Evolutionary conservation across 83 land plant species (phyloP).

Genomic region (Thuja plicata): DNA sequence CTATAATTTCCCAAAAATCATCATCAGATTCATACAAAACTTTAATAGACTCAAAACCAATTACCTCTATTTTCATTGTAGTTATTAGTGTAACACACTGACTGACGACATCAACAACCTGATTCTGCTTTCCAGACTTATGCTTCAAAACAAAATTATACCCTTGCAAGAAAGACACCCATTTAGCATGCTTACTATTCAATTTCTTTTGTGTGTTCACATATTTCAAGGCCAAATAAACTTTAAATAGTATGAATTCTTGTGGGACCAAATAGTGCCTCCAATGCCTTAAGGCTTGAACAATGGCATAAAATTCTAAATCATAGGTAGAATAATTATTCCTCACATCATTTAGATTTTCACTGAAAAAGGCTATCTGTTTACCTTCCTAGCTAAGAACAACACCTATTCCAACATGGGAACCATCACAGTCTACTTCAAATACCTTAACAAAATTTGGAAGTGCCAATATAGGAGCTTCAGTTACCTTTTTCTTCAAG

Average conservation of each 20-base stretch:
- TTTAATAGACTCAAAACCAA: too few relatives aligned
- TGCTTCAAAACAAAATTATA: background rate
- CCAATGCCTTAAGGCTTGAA: conserved; percentile 6
- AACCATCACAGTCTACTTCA: background rate
- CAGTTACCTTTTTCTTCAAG: background rate
- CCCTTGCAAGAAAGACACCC: background rate
- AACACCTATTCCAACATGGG: background rate
- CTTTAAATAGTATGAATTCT: background rate
- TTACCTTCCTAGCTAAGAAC: background rate
- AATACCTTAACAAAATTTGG: background rate
- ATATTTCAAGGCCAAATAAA: background rate
- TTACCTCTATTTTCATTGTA: background rate
- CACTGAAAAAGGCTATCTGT: background rate
- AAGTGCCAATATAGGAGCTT: background rate
- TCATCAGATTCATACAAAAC: too few relatives aligned
- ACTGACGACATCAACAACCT: background rate
- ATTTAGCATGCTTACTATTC: background rate
- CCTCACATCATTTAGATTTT: background rate
- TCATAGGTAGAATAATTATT: background rate
- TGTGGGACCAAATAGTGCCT: background rate
- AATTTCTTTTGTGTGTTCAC: background rate
- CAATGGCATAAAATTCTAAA: conserved; percentile 7
- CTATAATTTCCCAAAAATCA: too few relatives aligned
- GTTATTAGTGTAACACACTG: background rate
- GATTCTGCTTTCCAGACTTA: background rate